A percentile compares a stretch with the other conserved stretches of the same genome.
Conservation (phyloP, 495 filamentous ascomycete species). For the Penicillium salamii region DNA sequence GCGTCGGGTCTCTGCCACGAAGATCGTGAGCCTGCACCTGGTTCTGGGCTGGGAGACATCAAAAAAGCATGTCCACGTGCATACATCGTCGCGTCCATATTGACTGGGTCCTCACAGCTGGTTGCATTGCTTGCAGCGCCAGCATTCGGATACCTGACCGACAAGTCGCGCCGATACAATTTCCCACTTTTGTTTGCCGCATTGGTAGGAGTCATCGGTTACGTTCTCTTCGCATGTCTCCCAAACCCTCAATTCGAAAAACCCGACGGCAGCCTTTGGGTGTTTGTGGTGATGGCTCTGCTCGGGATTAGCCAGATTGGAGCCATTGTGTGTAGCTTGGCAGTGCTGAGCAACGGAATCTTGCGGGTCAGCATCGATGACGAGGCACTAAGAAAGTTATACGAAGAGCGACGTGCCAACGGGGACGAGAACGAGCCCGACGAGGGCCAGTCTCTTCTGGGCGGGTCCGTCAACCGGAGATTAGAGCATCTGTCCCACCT, state of each 20-base stretch:
- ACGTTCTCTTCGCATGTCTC: slow-evolving; percentile 66
- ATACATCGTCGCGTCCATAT: slow-evolving; percentile 76
- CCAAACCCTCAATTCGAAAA: slow-evolving; percentile 64
- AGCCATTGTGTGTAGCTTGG: slow-evolving; percentile 88
- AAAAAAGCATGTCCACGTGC: slow-evolving; percentile 79
- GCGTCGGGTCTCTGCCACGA: slow-evolving; percentile 72
- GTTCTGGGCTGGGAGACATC: slow-evolving; percentile 55
- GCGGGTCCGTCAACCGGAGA: slow-evolving; percentile 14
- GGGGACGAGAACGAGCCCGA: slow-evolving; percentile 15
- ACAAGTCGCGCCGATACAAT: slow-evolving; percentile 59
- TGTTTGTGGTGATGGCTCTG: slow-evolving; percentile 74
- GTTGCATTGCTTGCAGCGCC: slow-evolving; percentile 82
- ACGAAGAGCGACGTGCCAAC: slow-evolving; percentile 24
- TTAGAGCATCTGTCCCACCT: slow-evolving; percentile 49
- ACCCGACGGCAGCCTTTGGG: slow-evolving; percentile 55
- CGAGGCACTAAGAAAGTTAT: slow-evolving; percentile 22
- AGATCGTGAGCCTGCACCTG: slow-evolving; percentile 50
- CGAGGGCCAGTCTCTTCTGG: slow-evolving; percentile 37
- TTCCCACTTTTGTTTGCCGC: slow-evolving; percentile 71
- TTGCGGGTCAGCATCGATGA: slow-evolving; percentile 46
- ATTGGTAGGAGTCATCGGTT: slow-evolving; percentile 69
- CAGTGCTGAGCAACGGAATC: slow-evolving; percentile 76
- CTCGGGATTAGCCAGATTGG: slow-evolving; percentile 92
- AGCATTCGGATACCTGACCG: slow-evolving; percentile 76
- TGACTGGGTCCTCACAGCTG: slow-evolving; percentile 87